These are phyloP conservation scores for Trypanosoma conorhini DNA, from an alignment of 208 protist genomes.

Conservation along the genomic window DNA sequence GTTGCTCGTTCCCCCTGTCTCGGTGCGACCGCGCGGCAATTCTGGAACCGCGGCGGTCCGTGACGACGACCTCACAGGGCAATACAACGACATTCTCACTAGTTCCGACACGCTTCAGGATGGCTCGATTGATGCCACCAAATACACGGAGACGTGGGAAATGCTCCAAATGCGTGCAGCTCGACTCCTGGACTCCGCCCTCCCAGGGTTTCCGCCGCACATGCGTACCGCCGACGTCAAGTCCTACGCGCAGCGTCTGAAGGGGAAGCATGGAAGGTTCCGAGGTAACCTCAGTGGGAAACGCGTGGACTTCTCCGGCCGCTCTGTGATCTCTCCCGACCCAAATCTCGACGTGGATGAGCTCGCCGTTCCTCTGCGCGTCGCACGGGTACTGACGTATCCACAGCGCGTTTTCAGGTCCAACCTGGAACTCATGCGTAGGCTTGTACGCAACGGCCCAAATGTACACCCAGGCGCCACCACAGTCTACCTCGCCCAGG, in stretches of 20 bases:
- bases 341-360: conserved; percentile 98
- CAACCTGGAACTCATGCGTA: conserved; percentile 94
- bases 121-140: conserved; percentile 63
- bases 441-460: conserved; percentile 96
- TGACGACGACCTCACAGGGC: conserved; percentile 99
- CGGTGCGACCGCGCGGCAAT: conserved; percentile 96
- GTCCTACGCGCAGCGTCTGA: conserved; percentile 97
- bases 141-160: conserved; percentile 96
- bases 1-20: conserved; percentile 97
- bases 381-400: conserved; percentile 98
- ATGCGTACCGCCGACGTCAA: conserved; percentile 74
- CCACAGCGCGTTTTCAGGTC: conserved; percentile 95
- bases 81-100: conserved; percentile 92
- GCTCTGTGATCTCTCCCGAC: conserved; percentile 99
- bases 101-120: conserved; percentile 83
- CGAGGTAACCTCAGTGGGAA: conserved; percentile 99
- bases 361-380: conserved; percentile 96
- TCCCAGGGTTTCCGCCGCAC: conserved; percentile 78
- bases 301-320: conserved; percentile 99
- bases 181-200: conserved; percentile 73
- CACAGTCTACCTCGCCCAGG: conserved; percentile 87
- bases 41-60: conserved; percentile 72
- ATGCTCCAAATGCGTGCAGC: conserved; percentile 95
- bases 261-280: conserved; percentile 99
- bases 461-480: conserved; percentile 97